Base-by-base conservation (phyloP, 106 monocot genomes). In the Allium sativum region DNA sequence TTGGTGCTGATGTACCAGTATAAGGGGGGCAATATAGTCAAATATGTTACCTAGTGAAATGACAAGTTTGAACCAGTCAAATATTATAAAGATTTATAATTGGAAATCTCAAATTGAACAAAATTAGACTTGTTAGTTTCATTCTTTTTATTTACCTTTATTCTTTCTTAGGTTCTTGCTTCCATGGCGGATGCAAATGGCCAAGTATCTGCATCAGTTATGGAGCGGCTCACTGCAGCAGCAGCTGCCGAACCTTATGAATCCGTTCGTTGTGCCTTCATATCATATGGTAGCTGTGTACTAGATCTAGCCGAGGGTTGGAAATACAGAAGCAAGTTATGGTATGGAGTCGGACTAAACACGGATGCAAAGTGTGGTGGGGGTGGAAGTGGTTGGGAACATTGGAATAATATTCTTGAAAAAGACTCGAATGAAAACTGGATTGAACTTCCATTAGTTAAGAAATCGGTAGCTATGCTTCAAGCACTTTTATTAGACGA, bases 231-330 rank as follows among this genome's bases (percentile, higher is more conserved):
- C 52, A 92, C 84, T 65, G 91, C 96, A 65, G 96, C 96, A 44
- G 82, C 88, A 21, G 96, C 96, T 47, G 96, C 96, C n/a, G 96
- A 98, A 66, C 96, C 96, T 53, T 98, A 85, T 71, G 96, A 98
- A 70, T 92, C 96, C 74, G 91, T 98, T 62, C 76, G 91, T 6
- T 88, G 78, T 78, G 82, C 96, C 41, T 92, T 98, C 82, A 78
- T 85, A 43, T 91, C 91, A 62, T 98, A 98, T 72, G 96, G 96
- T 7, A 98, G 88, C 55, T 88, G 84, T 77, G 67, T 62, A 46
- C 70, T 77, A 66, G 96, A 98, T 74, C 74, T 98, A 50, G 56
- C 78, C 53, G 80, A 83, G 65, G 82, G 96, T 42, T 98, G 96
- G 96, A 90, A 85, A 50, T 80, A 74, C 57, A 84, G 96, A 52